Evolutionary conservation across 441 rosid genomes (phyloP).

Genomic region (Gossypium davidsonii): DNA sequence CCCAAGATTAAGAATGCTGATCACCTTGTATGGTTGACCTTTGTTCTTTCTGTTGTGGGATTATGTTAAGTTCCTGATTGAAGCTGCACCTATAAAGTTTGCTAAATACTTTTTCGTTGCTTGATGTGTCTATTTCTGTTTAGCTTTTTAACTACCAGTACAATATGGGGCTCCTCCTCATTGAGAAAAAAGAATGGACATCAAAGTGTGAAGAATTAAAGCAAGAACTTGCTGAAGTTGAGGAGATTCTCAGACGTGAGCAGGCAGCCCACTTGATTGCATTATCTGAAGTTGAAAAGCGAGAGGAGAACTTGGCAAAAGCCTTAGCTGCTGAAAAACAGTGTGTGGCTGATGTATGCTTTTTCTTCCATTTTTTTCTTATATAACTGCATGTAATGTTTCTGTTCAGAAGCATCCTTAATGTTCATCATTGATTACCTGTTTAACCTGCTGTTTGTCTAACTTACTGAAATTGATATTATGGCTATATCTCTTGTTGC

Average conservation of each 20-base stretch:
- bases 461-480: slow-evolving; percentile 3
- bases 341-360: slow-evolving; percentile 56
- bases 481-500: slow-evolving; percentile 12
- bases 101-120: not conserved
- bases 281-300: slow-evolving; percentile 57
- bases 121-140: not conserved
- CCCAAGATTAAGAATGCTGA: not conserved
- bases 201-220: slow-evolving; percentile 38
- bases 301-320: slow-evolving; percentile 59
- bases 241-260: slow-evolving; percentile 71
- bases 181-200: slow-evolving; percentile 75
- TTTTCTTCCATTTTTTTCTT: not conserved
- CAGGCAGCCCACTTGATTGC: slow-evolving; percentile 51
- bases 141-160: slow-evolving; percentile 84
- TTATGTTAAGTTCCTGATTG: not conserved
- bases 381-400: not conserved
- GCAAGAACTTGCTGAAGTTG: slow-evolving; percentile 51
- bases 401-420: not conserved
- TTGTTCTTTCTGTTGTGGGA: not conserved
- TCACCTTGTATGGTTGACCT: not conserved
- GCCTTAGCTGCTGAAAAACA: slow-evolving; percentile 54
- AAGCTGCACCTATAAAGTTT: not conserved
- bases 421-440: not conserved
- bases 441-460: not conserved
- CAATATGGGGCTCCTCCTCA: slow-evolving; percentile 79